Evolutionary conservation across 257 asterid species (phyloP), one percentile per base, ranked within the genome.

Genomic region (Capsicum chinense): DNA sequence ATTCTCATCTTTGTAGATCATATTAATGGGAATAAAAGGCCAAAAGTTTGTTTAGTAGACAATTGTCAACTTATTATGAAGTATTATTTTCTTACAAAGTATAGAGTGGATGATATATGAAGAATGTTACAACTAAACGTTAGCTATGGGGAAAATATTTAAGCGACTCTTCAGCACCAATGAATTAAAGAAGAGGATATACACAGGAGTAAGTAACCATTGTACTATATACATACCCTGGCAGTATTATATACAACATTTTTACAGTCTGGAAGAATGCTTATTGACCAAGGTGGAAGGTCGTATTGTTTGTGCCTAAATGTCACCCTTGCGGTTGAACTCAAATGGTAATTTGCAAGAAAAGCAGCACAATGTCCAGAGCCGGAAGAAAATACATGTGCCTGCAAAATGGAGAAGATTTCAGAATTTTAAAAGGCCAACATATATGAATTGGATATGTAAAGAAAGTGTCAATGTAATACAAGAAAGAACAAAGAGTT

Each of bases 201-300:
- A 78, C 48, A 54, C 80, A 68, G 44, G 56, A 84, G 8, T 5
- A 56, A 59, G 48, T 37, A 21, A 56, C 54, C 35, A 42, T 11
- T 6, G 35, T 82, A 10, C 56, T 19, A 35, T 56, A 21, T n/a
- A 86, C 96, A 85, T 87, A 96, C 99, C 87, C 33, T 92, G 80
- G 97, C 99, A 80, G 98, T 96, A 88, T 94, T 96, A 79, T 85
- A 96, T 83, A 85, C 93, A 9, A 83, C 94, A 16, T 85, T 90
- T 86, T 86, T 92, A 89, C 99, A 96, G 86, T 94, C 98, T 0
- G 98, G 97, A 78, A 95, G 98, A 80, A 95, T 90, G 92, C 95
- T 94, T 88, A 93, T 93, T 39, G 99, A 96, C 99, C 99, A 96
- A 66, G 99, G 94, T 84, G 99, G 99, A 84, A 96, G 88, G 71